phyloP scores from a whole-genome alignment of 768 basidiomycete species.

The Agrocybe praecox region DNA sequence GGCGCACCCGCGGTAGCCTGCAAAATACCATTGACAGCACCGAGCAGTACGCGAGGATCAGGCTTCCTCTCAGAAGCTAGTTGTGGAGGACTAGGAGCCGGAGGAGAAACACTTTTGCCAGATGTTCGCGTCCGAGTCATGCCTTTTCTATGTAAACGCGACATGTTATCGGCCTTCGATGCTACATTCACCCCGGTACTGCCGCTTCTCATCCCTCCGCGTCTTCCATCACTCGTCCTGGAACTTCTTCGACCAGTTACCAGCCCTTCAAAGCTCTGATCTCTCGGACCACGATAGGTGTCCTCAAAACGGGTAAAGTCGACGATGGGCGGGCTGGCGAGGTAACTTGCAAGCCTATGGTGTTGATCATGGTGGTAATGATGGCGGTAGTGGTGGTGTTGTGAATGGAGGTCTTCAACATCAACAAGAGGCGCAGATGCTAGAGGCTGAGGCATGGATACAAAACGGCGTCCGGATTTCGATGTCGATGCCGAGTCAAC shows the following conservation, averaged over 20 bases:
- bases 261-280: constrained; percentile 17
- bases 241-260: neutral
- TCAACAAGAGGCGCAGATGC: neutral
- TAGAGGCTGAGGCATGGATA: constrained; percentile 19
- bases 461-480: constrained; percentile 14
- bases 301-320: constrained; percentile 28
- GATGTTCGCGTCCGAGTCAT: neutral
- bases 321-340: constrained; percentile 23
- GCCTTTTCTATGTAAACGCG: neutral
- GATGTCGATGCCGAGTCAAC: neutral
- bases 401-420: constrained; percentile 4
- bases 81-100: neutral
- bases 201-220: constrained; percentile 1
- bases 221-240: neutral
- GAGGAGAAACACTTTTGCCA: neutral
- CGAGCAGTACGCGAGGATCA: constrained; percentile 21
- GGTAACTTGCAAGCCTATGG: constrained; percentile 2
- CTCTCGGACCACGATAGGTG: constrained; percentile 22
- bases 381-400: neutral
- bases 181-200: constrained; percentile 1
- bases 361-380: constrained; percentile 6
- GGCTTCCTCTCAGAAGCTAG: constrained; percentile 21
- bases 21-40: constrained; percentile 15
- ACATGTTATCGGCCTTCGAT: neutral
- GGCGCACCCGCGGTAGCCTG: constrained; percentile 1